Base-by-base conservation (phyloP, 1,139 yeast genomes). In the Yamadazyma membranifaciens region DNA sequence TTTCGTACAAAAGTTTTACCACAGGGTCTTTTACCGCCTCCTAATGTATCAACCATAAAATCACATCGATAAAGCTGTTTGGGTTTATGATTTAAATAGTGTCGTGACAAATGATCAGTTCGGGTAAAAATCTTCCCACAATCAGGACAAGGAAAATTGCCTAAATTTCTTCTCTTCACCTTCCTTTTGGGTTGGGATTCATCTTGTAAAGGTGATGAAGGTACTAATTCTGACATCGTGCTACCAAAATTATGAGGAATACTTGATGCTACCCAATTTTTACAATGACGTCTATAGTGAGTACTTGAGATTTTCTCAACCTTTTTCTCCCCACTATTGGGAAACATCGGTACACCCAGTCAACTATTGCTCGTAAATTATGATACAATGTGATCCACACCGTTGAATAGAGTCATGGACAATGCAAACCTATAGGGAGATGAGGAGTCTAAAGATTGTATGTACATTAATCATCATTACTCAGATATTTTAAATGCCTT, bases 1-100 rank as follows among this genome's bases (percentile, higher is more conserved):
- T 57, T 60, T n/a, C 77, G 45, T 5, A 67, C 77, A 57, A 71
- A 71, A 2, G 66, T 64, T 45, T 69, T 67, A n/a, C 74, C 74
- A 52, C 77, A 71, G 30, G 45, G 43, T 34, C 54, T 42, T 34
- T 43, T 46, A 3, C 46, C 49, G 1, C 63, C 65, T 30, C 59
- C 63, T 27, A 52, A 52, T 30, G 60, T 65, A 7, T 57, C 60
- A 9, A 69, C 49, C 9, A 56, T 38, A 39, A 56, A 67, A 31
- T 65, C 70, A 55, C 78, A 72, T 28, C 61, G 61, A 48, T 51
- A 60, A 2, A 59, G 54, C 36, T 57, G 55, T 44, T 61, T 61
- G 3, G 77, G 77, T 39, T 67, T 67, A 46, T 72, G 77, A 47
- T 72, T 72, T 37, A 72, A 57, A 49, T 69, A 66, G 47, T 72